Conservation (phyloP, 2,329 filamentous ascomycete genomes). For the Aaosphaeria arxii region DNA sequence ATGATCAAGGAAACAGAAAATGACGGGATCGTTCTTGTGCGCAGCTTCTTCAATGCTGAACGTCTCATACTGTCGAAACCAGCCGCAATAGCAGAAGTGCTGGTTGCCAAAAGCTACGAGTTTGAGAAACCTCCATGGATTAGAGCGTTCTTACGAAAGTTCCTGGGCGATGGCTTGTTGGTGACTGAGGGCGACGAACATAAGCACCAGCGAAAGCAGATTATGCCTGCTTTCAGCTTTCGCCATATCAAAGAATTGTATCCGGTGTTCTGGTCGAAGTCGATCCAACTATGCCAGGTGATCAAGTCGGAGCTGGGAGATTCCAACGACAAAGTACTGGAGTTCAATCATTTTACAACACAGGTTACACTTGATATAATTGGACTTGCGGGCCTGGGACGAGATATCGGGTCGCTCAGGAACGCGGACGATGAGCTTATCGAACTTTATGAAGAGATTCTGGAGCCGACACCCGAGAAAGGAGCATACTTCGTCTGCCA, state of each 20-base stretch:
- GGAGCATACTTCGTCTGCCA: constrained; percentile 43
- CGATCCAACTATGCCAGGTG: constrained; percentile 61
- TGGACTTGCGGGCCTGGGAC: constrained; percentile 44
- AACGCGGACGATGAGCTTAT: constrained; percentile 43
- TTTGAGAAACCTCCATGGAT: constrained; percentile 50
- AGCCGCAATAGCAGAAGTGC: constrained; percentile 48
- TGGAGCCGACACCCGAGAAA: constrained; percentile 49
- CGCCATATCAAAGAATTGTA: constrained; percentile 83
- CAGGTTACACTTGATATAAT: constrained; percentile 48
- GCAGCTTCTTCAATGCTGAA: constrained; percentile 37
- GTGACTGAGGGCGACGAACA: constrained; percentile 51
- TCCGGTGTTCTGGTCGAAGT: constrained; percentile 79
- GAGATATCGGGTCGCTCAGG: constrained; percentile 41
- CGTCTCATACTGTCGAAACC: constrained; percentile 39
- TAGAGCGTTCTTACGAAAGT: constrained; percentile 45
- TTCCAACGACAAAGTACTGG: constrained; percentile 37
- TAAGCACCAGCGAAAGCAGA: constrained; percentile 62
- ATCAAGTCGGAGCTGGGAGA: constrained; percentile 55
- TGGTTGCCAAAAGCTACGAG: constrained; percentile 53
- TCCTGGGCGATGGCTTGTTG: constrained; percentile 52
- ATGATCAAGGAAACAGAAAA: constrained; percentile 40
- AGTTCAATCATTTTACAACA: constrained; percentile 43
- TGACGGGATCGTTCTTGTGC: constrained; percentile 39
- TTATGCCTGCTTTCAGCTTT: constrained; percentile 82
- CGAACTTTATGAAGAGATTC: constrained; percentile 42